These are phyloP conservation scores for Gloeopeniophorella convolvens DNA, from an alignment of 768 basidiomycete species.

Conservation along the genomic window DNA sequence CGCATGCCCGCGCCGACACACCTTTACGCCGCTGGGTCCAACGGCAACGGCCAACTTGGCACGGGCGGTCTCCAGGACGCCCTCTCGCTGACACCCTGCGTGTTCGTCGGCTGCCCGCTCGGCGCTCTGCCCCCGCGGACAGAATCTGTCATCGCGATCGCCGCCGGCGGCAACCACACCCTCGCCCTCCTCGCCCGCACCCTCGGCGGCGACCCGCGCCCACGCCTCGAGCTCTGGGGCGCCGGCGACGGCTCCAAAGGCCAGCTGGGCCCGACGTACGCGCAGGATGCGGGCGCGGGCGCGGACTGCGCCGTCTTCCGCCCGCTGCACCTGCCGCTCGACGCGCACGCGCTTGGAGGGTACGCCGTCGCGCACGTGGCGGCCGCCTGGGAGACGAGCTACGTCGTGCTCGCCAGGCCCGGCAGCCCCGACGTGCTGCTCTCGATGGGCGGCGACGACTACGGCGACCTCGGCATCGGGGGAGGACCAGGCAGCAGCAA, in stretches of 20 bases:
- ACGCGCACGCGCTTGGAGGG: conserved; percentile 31
- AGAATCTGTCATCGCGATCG: conserved; percentile 42
- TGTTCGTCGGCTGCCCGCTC: conserved; percentile 25
- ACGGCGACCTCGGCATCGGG: conserved; percentile 69
- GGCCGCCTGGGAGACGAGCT: conserved; percentile 82
- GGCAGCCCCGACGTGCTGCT: conserved; percentile 48
- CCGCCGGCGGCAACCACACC: conserved; percentile 76
- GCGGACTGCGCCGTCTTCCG: conserved; percentile 36
- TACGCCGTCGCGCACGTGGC: conserved; percentile 48
- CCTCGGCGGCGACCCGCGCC: conserved; percentile 5
- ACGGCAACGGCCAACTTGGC: conserved; percentile 43
- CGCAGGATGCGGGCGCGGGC: conserved; percentile 15
- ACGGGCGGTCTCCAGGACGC: conserved; percentile 35
- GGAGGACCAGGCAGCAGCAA: too few species aligned
- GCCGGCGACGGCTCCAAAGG: conserved; percentile 66
- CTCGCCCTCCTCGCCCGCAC: conserved; percentile 49
- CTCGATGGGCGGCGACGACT: conserved; percentile 82
- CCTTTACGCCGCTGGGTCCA: conserved; percentile 42
- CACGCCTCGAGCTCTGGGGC: conserved; percentile 51
- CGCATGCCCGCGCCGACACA: background rate
- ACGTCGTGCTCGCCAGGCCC: conserved; percentile 49
- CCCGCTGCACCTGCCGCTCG: conserved; percentile 38
- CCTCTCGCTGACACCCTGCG: conserved; percentile 33
- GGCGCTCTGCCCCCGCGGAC: conserved; percentile 25
- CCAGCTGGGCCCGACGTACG: conserved; percentile 56